Base-by-base conservation (phyloP, 805 yeast genomes). In the Candida nitratophila region DNA sequence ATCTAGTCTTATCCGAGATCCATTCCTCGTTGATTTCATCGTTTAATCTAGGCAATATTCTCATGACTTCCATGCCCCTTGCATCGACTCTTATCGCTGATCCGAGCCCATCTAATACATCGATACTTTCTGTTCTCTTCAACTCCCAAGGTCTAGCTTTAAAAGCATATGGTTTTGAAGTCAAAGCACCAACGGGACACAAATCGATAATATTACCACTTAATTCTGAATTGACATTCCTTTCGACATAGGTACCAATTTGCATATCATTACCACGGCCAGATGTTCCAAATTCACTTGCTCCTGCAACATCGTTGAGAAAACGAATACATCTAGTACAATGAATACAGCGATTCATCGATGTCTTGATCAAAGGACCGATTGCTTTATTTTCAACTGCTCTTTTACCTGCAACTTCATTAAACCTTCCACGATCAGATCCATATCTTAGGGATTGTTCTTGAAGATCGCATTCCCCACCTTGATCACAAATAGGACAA, bases 221-320 rank as follows among this genome's bases (percentile, higher is more conserved):
- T 70, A 86, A 68, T 68, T 86, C 96, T 10, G 89, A 75, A 67
- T 86, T 84, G 59, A 86, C 76, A 64, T 86, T 86, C 68, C 89
- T 76, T 66, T 86, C 90, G 49, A 87, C 79, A 63, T 86, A 86
- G 27, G 95, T 86, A 53, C 96, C 96, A 58, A 86, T 86, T 69
- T 86, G 95, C 81, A 87, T 76, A 59, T 86, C 95, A 64, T 86
- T 86, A 59, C 96, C 96, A 67, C 96, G 83, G 49, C 95, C 96
- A 36, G 90, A 63, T 46, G 91, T 78, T 54, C 96, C 96, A 50
- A 86, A 77, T 66, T 87, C 96, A 16, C 95, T 88, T 34, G 95
- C 93, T 51, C 96, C 96, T 34, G 96, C 96, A 49, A 86, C 83
- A 60, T 86, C 95, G 65, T 87, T 86, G 73, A 89, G 72, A 68